Percentiles rank a stretch among this genome's conserved stretches.
Conservation (phyloP, 2,329 filamentous ascomycete genomes). For the Pseudogymnoascus verrucosus region DNA sequence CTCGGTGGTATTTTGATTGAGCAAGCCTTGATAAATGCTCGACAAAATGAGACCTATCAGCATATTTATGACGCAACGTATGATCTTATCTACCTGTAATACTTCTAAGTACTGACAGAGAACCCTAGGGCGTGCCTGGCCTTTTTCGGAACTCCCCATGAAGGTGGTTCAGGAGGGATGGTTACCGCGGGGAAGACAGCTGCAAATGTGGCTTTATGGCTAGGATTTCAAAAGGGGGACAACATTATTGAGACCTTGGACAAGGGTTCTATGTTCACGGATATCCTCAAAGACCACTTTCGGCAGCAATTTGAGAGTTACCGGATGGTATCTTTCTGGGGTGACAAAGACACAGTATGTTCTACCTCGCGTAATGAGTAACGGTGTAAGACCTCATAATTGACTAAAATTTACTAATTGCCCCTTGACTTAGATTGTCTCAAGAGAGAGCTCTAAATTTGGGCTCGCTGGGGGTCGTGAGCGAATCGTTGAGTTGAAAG, state of each 20-base stretch:
- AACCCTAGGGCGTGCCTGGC: slow-evolving; percentile 18
- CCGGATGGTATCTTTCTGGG: slow-evolving; percentile 19
- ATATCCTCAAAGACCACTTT: slow-evolving; percentile 15
- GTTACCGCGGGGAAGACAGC: slow-evolving; percentile 18
- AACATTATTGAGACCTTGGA: slow-evolving; percentile 16
- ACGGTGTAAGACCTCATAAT: slow-evolving; percentile 12
- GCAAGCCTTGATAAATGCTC: slow-evolving; percentile 25
- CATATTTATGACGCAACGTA: background rate
- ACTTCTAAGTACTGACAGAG: slow-evolving; percentile 14
- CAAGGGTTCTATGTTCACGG: slow-evolving; percentile 17
- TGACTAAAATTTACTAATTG: background rate
- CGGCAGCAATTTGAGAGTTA: slow-evolving; percentile 8
- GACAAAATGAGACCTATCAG: slow-evolving; percentile 19
- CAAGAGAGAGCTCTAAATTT: slow-evolving; percentile 11
- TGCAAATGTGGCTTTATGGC: slow-evolving; percentile 15
- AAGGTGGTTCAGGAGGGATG: slow-evolving; percentile 15
- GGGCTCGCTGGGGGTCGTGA: slow-evolving; percentile 10
- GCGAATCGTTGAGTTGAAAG: slow-evolving; percentile 11
- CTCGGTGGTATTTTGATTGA: slow-evolving; percentile 23
- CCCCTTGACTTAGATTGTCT: slow-evolving; percentile 11
- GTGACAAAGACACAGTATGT: slow-evolving; percentile 13
- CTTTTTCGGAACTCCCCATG: slow-evolving; percentile 26
- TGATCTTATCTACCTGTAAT: background rate
- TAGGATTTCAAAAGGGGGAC: slow-evolving; percentile 15
- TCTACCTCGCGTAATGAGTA: background rate